phyloP scores from a whole-genome alignment of 1,284 basidiomycete species.

The Thecaphora thlaspeos region DNA sequence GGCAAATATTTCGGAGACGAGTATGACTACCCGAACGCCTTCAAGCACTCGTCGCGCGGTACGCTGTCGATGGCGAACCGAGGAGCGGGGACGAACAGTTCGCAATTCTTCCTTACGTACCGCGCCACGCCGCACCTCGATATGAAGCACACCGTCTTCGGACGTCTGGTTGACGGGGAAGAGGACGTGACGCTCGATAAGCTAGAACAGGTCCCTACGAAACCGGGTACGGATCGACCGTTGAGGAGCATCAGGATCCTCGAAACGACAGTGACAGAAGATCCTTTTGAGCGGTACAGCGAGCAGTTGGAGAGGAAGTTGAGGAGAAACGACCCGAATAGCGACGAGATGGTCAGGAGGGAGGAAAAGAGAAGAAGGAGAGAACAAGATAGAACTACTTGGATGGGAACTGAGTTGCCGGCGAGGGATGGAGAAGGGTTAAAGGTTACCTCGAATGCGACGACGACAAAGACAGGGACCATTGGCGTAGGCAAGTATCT shows the following conservation, averaged over 20 bases:
- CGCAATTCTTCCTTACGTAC: constrained; percentile 52
- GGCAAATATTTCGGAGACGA: constrained; percentile 93
- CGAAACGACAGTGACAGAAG: constrained; percentile 37
- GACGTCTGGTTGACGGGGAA: constrained; percentile 85
- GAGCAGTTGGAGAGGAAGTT: constrained; percentile 20
- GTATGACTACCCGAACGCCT: constrained; percentile 62
- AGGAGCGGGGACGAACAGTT: constrained; percentile 50
- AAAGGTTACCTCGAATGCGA: neutral
- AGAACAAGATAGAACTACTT: constrained; percentile 51
- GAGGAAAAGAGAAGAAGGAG: constrained; percentile 45
- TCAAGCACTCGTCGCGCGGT: constrained; percentile 44
- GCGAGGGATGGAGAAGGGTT: neutral
- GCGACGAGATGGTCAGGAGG: constrained; percentile 25
- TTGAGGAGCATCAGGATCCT: constrained; percentile 71
- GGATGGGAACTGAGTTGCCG: constrained; percentile 35
- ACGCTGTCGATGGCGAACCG: constrained; percentile 55
- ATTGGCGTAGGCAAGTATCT: neutral
- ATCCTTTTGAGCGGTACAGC: constrained; percentile 49
- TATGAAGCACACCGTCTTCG: constrained; percentile 91
- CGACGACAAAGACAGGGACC: neutral
- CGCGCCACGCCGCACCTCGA: constrained; percentile 67
- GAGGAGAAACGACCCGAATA: constrained; percentile 31
- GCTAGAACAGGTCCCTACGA: constrained; percentile 76
- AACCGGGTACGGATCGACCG: constrained; percentile 82
- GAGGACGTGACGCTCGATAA: constrained; percentile 71